Percentiles rank a stretch among this genome's conserved stretches.
These are phyloP conservation scores for Agaricus bisporus DNA, from an alignment of 768 basidiomycete species.

Conservation along the genomic window DNA sequence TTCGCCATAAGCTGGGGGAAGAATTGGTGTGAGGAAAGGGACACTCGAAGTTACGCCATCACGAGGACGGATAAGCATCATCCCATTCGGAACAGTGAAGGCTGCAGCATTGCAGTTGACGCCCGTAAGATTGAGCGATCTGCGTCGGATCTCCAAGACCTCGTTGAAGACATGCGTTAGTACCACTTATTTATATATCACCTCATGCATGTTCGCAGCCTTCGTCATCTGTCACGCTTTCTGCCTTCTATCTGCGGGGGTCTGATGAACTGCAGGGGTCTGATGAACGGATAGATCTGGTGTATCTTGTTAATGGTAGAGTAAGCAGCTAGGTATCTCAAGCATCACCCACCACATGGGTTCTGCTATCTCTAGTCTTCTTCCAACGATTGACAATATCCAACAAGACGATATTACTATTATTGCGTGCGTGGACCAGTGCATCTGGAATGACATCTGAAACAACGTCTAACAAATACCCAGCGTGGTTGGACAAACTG, in stretches of 20 bases:
- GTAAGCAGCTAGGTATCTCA: no score
- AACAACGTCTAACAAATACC: not conserved
- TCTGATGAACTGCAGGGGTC: no score
- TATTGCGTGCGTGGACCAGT: slow-evolving; percentile 1
- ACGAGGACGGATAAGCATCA: not conserved
- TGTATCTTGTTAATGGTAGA: no score
- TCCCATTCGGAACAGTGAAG: not conserved
- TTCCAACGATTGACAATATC: slow-evolving; percentile 2
- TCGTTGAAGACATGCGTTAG: not conserved
- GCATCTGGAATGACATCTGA: not conserved
- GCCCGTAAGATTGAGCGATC: not conserved
- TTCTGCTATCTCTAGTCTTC: not conserved
- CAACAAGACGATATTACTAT: not conserved
- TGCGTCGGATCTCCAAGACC: slow-evolving; percentile 1
- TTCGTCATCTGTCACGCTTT: not conserved
- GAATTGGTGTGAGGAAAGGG: not conserved
- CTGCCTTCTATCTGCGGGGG: no score
- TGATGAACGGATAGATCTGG: no score
- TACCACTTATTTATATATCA: not conserved
- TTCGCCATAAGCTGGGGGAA: not conserved
- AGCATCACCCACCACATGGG: slow-evolving; percentile 2
- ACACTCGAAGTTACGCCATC: not conserved
- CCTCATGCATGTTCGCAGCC: not conserved
- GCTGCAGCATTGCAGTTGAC: not conserved
- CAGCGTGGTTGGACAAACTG: slow-evolving; percentile 7